Evolutionary conservation across 805 yeast genomes (phyloP), one percentile per base, ranked within the genome.

Genomic region (Cyberlindnera maritima): DNA sequence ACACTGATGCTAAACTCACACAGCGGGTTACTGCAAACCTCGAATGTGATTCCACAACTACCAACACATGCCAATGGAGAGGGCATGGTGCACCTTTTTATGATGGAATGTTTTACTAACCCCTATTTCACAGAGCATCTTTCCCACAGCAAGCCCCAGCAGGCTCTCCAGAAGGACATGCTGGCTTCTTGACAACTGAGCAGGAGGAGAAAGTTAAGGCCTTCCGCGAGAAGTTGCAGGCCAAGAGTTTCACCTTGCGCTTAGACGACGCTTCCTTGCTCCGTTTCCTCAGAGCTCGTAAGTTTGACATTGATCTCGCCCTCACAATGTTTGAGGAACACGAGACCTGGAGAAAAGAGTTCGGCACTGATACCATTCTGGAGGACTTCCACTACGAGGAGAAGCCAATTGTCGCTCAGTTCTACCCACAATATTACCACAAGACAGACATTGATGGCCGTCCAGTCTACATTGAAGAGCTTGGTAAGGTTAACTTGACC

Each of bases 381-480:
- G 73, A 76, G 57, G 96, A 89, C 64, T 94, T 92, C 77, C 82
- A 87, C 52, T 94, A 92, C 71, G 82, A 80, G n/a, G 99, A 94
- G 73, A 94, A 94, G 72, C 86, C 94, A 23, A 67, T 80, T 43
- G 97, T 91, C 55, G 96, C 96, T 51, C 76, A 80, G 63, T 85
- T 75, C 68, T 94, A 94, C 68, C 99, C 99, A 31, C 97, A 91
- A 71, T 94, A 91, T 72, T 94, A 94, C 69, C 98, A 94, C 73
- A 91, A 94, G 74, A 88, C 92, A 29, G 99, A 94, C 68, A 88
- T 78, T 61, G 99, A 94, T 54, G 99, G 99, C 43, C 85, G 99
- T 64, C 99, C 99, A 7, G 85, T 90, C 40, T 94, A 94, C 71
- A 76, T 85, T 60, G 99, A 94, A 75, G 96, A 92, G 66, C 77